Evolutionary conservation across 2,329 filamentous ascomycete species (phyloP), one percentile per base, ranked within the genome.

Genomic region (Cercospora berteroae): DNA sequence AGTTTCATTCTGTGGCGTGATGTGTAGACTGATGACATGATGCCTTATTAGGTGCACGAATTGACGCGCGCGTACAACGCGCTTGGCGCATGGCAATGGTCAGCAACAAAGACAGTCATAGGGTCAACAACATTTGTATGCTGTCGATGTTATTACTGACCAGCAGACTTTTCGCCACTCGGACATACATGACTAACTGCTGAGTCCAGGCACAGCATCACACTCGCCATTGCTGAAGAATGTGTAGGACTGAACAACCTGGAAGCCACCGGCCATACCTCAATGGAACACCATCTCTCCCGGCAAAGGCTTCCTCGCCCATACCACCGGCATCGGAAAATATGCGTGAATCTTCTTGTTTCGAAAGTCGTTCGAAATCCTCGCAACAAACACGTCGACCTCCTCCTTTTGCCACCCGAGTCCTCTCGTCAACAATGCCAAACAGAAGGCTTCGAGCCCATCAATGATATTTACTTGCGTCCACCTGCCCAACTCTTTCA

Each of bases 401-500:
- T 83, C 81, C 33, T 80, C 77, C 27, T 79, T 74, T 56, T 71
- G 77, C 81, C 81, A 83, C 7, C 79, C 79, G 20, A 83, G 72
- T 2, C 74, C 78, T 29, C 79, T 70, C 2, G 80, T 82, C 60
- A 82, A 74, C 44, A 82, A 72, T 4, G 79, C 79, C 67, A 82
- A 73, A 59, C 79, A 80, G 65, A 81, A 81, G 2, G 78, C 80
- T 69, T 82, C 79, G 10, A 83, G 70, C 0, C 79, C 80, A 16
- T 82, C 78, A 2, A 80, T 72, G 50, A 79, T 78, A 61, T 82
- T 81, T 62, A 79, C 74, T 66, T 80, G 74, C 63, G 80, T 82
- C 76, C 79, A 83, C 29, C 79, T 76, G 16, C 83, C 83, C 23
- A 85, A 80, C 69, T 83, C 80, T 71, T 84, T 85, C 79, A 83